Base-by-base conservation (phyloP, 169 alveolate species). In the Cryptosporidium bovis region DNA sequence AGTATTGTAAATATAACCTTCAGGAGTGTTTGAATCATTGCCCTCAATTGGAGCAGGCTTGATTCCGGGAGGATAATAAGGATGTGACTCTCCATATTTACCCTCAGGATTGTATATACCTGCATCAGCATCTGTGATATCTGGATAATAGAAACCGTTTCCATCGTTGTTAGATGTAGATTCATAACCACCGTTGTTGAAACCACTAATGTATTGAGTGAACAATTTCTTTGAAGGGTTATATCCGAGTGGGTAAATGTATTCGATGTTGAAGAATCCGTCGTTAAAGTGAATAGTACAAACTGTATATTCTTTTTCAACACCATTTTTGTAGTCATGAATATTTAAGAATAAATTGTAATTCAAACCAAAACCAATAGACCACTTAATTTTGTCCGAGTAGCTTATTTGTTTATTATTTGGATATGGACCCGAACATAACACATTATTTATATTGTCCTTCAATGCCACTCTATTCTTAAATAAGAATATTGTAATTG, bases 391-490 rank as follows among this genome's bases (percentile, higher is more conserved):
- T 53, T 69, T 69, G 40, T 69, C 7, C n/a, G 27, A 36, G 4
- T 20, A 51, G 27, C 66, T 34, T 33, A 51, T 51, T 18, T 10
- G 18, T 13, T 15, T 51, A 15, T 18, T 31, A 6, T 27, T 48
- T 10, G 83, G 67, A 40, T 69, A 69, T 3, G 83, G 66, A 27
- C 83, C 83, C 10, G 83, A 69, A n/a, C 83, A 69, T 8, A 66
- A 51, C 10, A 24, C 33, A 3, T 33, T 15, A 10, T 33, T 53
- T 16, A 31, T 36, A 12, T 27, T 34, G 40, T 69, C 83, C 40
- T 69, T 53, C 36, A 56, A n/a, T 31, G 51, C 83, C 2, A 69
- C 12, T 69, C 83, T 69, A 33, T 69, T 69, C 1, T 24, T 64
- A 12, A 69, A 69, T 2, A 69, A 69, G 8, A 31, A 55, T 24